Base-by-base conservation (phyloP, 495 filamentous ascomycete genomes). In the Viridothelium virens region DNA sequence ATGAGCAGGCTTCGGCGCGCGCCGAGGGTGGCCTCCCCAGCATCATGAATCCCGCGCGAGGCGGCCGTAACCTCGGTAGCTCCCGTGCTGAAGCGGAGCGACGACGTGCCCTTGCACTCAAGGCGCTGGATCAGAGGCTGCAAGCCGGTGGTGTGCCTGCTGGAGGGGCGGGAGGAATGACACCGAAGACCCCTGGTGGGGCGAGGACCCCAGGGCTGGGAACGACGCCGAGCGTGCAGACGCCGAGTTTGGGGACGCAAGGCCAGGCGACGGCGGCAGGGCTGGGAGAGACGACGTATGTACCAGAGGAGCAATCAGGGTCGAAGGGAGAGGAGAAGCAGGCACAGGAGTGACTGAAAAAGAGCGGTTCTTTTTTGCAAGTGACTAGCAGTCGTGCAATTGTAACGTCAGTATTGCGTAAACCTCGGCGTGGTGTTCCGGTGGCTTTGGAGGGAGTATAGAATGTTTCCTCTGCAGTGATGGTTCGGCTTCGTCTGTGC, bases 51-150 rank as follows among this genome's bases (percentile, higher is more conserved):
- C 78, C 73, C 33, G 77, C 77, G 11, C 80, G 77, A 11, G 74
- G 76, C 4, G 74, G 74, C 34, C 70, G 71, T 47, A 70, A 78
- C 63, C 79, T 79, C 18, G 79, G 78, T 14, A 83, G 78, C 46
- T 84, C 87, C 59, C 85, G 92, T 65, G 95, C 94, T 62, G 94
- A 98, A 75, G 91, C 94, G 1, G 94, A 98, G 79, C 79, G 94
- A 65, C 84, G 94, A 74, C 83, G 94, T 69, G 92, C 92, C 3
- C 75, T 98, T 61, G 94, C 94, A 3, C 80, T 98, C 47, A 92
- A 91, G 74, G 94, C 91, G 14, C 77, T 98, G 65, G 94, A 98
- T 74, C 92, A 96, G 77, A 83, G 94, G 68, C 77, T 98, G 63
- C 87, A 96, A 76, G 89, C 91, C 39, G 91, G 92, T 6, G 53